Conservation (phyloP, 2,329 filamentous ascomycete species). For the Aspergillus awamori region DNA sequence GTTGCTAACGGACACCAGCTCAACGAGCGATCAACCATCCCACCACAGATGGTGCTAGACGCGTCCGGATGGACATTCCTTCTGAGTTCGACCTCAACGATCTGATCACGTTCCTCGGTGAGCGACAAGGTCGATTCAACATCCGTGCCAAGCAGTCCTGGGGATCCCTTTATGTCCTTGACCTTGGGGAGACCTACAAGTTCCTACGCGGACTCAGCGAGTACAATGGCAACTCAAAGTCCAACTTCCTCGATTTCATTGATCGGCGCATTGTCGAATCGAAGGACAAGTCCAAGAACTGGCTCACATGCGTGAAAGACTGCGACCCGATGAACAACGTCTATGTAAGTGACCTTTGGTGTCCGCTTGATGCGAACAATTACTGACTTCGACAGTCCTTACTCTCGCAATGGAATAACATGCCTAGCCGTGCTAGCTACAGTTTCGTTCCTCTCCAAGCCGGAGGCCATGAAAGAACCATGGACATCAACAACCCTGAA, state of each 20-base stretch:
- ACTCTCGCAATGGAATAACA: conserved; percentile 50
- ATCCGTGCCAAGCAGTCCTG: conserved; percentile 48
- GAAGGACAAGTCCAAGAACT: conserved; percentile 50
- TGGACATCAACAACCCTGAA: conserved; percentile 43
- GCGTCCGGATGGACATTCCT: conserved; percentile 46
- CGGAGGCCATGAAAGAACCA: conserved; percentile 36
- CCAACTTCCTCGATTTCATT: conserved; percentile 49
- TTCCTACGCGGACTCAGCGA: conserved; percentile 44
- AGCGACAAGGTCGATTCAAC: conserved; percentile 47
- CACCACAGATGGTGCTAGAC: conserved; percentile 37
- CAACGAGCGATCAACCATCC: conserved; percentile 49
- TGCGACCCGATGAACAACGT: conserved; percentile 45
- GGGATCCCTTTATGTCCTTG: conserved; percentile 47
- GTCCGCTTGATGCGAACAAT: neutral
- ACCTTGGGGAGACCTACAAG: conserved; percentile 45
- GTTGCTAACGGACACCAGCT: conserved; percentile 35
- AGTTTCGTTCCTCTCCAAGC: conserved; percentile 40
- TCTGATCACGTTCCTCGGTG: conserved; percentile 40
- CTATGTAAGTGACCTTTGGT: conserved; percentile 37
- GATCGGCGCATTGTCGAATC: conserved; percentile 49
- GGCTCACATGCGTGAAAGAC: conserved; percentile 45
- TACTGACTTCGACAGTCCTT: conserved; percentile 33
- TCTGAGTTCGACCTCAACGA: conserved; percentile 43
- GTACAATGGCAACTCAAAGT: conserved; percentile 41
- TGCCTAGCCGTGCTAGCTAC: conserved; percentile 51